Conservation (phyloP, 2,329 filamentous ascomycete species). For the Monilinia fructigena region DNA sequence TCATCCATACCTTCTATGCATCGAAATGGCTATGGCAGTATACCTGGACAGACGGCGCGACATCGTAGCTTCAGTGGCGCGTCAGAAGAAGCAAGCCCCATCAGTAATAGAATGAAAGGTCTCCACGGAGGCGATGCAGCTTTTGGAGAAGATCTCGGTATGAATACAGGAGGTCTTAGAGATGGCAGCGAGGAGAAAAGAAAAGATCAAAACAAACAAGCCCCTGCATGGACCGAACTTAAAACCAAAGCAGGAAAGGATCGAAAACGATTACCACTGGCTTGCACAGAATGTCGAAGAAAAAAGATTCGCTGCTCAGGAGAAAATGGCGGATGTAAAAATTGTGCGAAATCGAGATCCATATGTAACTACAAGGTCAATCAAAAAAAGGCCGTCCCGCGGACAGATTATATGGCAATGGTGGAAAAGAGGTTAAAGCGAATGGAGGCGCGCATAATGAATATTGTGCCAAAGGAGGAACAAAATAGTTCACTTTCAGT, state of each 20-base stretch:
- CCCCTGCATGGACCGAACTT: conserved; percentile 74
- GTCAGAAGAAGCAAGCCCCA: conserved; percentile 40
- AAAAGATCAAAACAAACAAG: conserved; percentile 57
- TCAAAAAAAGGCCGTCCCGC: conserved; percentile 85
- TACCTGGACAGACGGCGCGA: conserved; percentile 24
- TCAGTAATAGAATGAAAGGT: conserved; percentile 33
- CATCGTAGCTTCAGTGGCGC: conserved; percentile 36
- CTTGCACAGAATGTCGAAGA: conserved; percentile 90
- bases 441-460: conserved; percentile 98
- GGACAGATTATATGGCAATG: conserved; percentile 99
- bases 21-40: conserved; percentile 33
- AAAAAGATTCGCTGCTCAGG: conserved; percentile 99
- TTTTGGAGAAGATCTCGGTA: conserved; percentile 55
- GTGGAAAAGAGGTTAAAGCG: conserved; percentile 91
- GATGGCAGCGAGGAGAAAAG: conserved; percentile 57
- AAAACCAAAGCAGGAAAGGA: conserved; percentile 96
- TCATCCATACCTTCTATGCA: conserved; percentile 31
- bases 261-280: conserved; percentile 84
- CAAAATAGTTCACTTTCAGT: conserved; percentile 62
- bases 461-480: conserved; percentile 86
- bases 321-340: conserved; percentile 96
- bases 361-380: conserved; percentile 98
- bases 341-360: conserved; percentile 87
- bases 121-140: conserved; percentile 30
- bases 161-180: conserved; percentile 47